Base-by-base conservation (phyloP, 2,329 filamentous ascomycete genomes). In the Colletotrichum euphorbiae region DNA sequence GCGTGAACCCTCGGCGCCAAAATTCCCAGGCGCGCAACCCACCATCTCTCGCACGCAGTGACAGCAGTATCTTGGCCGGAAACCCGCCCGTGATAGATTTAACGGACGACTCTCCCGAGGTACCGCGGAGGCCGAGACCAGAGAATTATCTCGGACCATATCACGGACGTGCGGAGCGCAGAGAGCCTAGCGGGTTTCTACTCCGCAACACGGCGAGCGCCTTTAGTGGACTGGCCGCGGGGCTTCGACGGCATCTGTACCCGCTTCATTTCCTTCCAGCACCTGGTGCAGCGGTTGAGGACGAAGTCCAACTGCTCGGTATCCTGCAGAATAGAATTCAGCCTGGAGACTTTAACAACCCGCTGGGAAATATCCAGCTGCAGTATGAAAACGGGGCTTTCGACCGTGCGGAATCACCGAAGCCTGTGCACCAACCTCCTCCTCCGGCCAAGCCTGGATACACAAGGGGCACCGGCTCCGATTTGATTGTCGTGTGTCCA, bases 401-500 rank as follows among this genome's bases (percentile, higher is more conserved):
- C 54, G 72, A 76, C 19, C 72, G 75, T 13, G 75, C 75, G 19
- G 74, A 75, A 4, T 78, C 75, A 3, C 78, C 79, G 19, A 85
- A 83, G 72, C 83, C 82, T n/a, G 72, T 77, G 13, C 73, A 95
- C 76, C 86, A 90, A 48, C 83, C 90, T 0, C 90, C 92, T 0
- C 82, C 85, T n/a, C 80, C 89, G 0, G 83, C 92, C 0, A 85
- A 86, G 6, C 82, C 88, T n/a, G 95, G 94, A 0, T 98, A 96
- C 74, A 97, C 93, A 1, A 86, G 94, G 67, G 89, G 89, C 55
- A 92, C 93, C 0, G 87, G 83, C 43, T 90, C 93, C 40, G 89
- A 93, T 15, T 87, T 92, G 42, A 83, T 92, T 0, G 85, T 95
- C 2, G 85, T 97, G 1, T 99, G 96, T 76, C 93, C 95, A 0